Evolutionary conservation across 2,329 filamentous ascomycete species (phyloP).

Genomic region (Penicillium brasilianum): DNA sequence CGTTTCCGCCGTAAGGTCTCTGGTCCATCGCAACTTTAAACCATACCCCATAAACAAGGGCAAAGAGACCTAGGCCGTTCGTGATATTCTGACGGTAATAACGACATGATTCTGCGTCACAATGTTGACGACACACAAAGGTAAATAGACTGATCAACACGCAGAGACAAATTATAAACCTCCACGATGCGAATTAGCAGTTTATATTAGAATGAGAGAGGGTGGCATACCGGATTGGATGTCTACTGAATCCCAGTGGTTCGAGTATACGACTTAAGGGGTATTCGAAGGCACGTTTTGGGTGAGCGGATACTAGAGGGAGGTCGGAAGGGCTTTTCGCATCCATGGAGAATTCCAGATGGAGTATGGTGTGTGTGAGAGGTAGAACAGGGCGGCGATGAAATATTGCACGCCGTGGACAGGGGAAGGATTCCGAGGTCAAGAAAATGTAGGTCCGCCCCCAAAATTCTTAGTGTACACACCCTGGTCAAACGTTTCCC

Average conservation of each 20-base stretch:
- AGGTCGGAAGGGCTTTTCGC: background rate
- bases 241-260: background rate
- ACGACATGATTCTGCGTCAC: conserved; percentile 1
- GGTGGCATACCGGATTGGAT: background rate
- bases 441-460: too few relatives aligned
- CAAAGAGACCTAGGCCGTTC: background rate
- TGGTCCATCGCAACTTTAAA: background rate
- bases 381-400: background rate
- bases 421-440: background rate
- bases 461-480: too few relatives aligned
- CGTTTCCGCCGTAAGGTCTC: background rate
- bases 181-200: conserved; percentile 2
- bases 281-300: background rate
- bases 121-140: background rate
- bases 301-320: background rate
- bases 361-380: background rate
- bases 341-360: background rate
- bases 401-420: background rate
- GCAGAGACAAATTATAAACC: background rate
- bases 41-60: conserved; percentile 1
- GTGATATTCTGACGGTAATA: conserved; percentile 3
- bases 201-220: background rate
- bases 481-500: too few relatives aligned
- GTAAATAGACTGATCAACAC: background rate
- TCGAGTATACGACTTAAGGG: background rate